A percentile compares a stretch with the other conserved stretches of the same genome.
Evolutionary conservation across 768 basidiomycete genomes (phyloP).

Genomic region (Trametes elegans): DNA sequence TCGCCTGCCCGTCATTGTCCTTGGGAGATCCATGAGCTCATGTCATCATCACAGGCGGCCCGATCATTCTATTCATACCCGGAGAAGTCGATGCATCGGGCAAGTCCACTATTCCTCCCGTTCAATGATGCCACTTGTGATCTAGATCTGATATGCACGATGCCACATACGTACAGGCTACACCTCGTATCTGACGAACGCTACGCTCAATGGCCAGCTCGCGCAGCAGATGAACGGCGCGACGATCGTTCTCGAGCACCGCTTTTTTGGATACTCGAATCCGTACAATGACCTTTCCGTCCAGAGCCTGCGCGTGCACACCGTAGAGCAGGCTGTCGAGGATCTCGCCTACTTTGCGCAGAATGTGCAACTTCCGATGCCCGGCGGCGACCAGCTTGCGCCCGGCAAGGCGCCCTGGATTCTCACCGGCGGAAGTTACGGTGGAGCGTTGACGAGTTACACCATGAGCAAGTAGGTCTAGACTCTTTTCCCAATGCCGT

Average conservation of each 20-base stretch:
- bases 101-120: slow-evolving; percentile 15
- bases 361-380: slow-evolving; percentile 64
- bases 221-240: slow-evolving; percentile 67
- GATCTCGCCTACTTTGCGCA: slow-evolving; percentile 67
- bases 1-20: background rate
- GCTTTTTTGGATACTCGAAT: slow-evolving; percentile 71
- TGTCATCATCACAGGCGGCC: slow-evolving; percentile 38
- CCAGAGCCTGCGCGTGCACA: slow-evolving; percentile 53
- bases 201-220: slow-evolving; percentile 57
- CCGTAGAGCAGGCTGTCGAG: slow-evolving; percentile 68
- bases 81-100: slow-evolving; percentile 59
- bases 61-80: slow-evolving; percentile 64
- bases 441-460: slow-evolving; percentile 48
- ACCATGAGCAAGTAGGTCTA: slow-evolving; percentile 58
- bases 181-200: slow-evolving; percentile 55
- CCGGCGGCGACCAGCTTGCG: slow-evolving; percentile 53
- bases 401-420: slow-evolving; percentile 45
- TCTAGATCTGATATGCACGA: background rate
- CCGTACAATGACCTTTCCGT: slow-evolving; percentile 58
- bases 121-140: background rate
- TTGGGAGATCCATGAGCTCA: background rate
- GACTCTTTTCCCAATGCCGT: background rate
- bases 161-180: slow-evolving; percentile 19
- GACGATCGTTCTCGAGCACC: slow-evolving; percentile 64
- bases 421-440: slow-evolving; percentile 38